Percentiles rank a stretch among this genome's conserved stretches.
Evolutionary conservation across 768 basidiomycete genomes (phyloP).

Genomic region (Pisolithus albus): DNA sequence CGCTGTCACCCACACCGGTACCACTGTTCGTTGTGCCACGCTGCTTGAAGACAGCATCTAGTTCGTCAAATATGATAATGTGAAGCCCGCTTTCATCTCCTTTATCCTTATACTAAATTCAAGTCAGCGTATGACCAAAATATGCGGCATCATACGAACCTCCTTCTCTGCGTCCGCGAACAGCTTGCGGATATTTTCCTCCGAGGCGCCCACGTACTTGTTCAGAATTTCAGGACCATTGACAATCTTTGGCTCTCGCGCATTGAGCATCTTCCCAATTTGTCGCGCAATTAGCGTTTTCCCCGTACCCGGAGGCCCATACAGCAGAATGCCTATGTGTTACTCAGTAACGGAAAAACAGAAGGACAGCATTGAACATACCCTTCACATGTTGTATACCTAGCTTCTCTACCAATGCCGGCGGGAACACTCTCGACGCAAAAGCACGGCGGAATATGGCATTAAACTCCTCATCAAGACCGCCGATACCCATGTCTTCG

Average conservation of each 20-base stretch:
- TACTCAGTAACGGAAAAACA: background rate
- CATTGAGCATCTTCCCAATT: constrained; percentile 99
- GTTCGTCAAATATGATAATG: constrained; percentile 98
- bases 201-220: constrained; percentile 94
- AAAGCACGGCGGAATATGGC: constrained; percentile 98
- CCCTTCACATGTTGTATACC: constrained; percentile 99
- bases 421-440: constrained; percentile 97
- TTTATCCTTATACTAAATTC: constrained; percentile 84
- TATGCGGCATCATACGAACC: constrained; percentile 32
- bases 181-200: constrained; percentile 96
- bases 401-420: constrained; percentile 91
- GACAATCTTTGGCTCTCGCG: constrained; percentile 94
- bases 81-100: constrained; percentile 95
- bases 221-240: constrained; percentile 97
- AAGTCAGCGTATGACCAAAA: constrained; percentile 2
- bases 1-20: constrained; percentile 97
- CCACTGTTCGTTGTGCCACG: constrained; percentile 87
- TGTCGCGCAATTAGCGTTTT: constrained; percentile 98
- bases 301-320: constrained; percentile 96
- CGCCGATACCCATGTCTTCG: constrained; percentile 99
- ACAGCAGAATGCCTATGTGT: constrained; percentile 75
- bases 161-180: constrained; percentile 99
- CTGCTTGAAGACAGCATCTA: constrained; percentile 98
- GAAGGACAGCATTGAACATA: constrained; percentile 22
- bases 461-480: constrained; percentile 89